Percentiles rank a stretch among this genome's conserved stretches.
Conservation (phyloP, 148 eudicot species). For the Heliamphora exappendiculata region DNA sequence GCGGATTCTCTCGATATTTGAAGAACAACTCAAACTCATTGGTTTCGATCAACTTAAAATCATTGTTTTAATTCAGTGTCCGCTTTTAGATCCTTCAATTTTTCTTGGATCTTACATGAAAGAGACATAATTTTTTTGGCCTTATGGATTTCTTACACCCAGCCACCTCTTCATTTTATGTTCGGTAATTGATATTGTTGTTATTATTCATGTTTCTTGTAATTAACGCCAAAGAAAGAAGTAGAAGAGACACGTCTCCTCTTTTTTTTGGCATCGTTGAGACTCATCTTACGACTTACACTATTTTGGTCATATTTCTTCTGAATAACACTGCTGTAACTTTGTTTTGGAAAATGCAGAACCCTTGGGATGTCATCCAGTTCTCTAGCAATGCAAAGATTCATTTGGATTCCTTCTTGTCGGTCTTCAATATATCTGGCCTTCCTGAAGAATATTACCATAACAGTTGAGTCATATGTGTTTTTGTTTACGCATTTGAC, state of each 20-base stretch:
- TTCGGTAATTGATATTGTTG: background rate
- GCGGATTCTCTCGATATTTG: background rate
- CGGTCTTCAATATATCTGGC: constrained; percentile 90
- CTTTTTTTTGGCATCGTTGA: background rate
- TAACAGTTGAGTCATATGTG: constrained; percentile 39
- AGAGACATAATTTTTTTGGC: background rate
- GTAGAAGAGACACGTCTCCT: background rate
- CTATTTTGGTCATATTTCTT: background rate
- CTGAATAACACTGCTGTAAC: background rate
- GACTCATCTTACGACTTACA: background rate
- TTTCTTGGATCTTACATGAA: too few relatives aligned
- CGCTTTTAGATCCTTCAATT: background rate
- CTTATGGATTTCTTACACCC: background rate
- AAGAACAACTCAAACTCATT: too few relatives aligned
- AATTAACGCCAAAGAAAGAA: too few relatives aligned
- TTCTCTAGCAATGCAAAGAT: constrained; percentile 69
- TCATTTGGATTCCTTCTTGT: constrained; percentile 89
- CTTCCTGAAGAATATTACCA: constrained; percentile 76
- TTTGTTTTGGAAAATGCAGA: constrained; percentile 37
- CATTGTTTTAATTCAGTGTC: background rate
- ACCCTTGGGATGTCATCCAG: constrained; percentile 92
- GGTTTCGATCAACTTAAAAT: background rate
- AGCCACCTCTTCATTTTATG: background rate
- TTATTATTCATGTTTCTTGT: background rate
- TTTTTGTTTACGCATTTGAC: constrained; percentile 7